A percentile compares a stretch with the other conserved stretches of the same genome.
Conservation (phyloP, 257 asterid species). For the Linaria vulgaris region DNA sequence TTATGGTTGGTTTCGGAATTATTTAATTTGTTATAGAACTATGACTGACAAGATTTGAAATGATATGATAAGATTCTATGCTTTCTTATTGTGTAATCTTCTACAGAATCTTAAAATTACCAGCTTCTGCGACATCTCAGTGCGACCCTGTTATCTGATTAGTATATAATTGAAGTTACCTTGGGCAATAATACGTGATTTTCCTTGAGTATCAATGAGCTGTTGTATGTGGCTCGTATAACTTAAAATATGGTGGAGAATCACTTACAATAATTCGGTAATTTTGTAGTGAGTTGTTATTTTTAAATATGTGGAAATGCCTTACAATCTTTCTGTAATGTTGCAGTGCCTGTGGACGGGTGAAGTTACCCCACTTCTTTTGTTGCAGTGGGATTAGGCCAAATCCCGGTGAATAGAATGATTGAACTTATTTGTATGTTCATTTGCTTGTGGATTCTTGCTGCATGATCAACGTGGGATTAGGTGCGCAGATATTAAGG, state of each 20-base stretch:
- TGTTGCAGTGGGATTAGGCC: constrained; percentile 84
- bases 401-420: constrained; percentile 46
- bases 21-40: not conserved
- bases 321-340: not conserved
- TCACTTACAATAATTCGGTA: no score
- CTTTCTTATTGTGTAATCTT: not conserved
- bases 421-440: constrained; percentile 14
- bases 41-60: not conserved
- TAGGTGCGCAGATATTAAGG: no score
- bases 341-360: constrained; percentile 89
- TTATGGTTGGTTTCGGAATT: no score
- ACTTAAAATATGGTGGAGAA: no score
- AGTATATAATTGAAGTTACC: not conserved
- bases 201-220: constrained; percentile 6
- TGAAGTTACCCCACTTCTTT: constrained; percentile 85
- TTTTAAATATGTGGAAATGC: not conserved
- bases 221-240: no score
- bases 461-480: no score
- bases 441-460: not conserved
- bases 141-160: not conserved
- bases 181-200: not conserved
- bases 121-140: not conserved
- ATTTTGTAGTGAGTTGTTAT: not conserved
- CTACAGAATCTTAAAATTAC: not conserved
- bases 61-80: not conserved